Evolutionary conservation across 2,329 filamentous ascomycete genomes (phyloP).

Genomic region (Fusarium proliferatum): DNA sequence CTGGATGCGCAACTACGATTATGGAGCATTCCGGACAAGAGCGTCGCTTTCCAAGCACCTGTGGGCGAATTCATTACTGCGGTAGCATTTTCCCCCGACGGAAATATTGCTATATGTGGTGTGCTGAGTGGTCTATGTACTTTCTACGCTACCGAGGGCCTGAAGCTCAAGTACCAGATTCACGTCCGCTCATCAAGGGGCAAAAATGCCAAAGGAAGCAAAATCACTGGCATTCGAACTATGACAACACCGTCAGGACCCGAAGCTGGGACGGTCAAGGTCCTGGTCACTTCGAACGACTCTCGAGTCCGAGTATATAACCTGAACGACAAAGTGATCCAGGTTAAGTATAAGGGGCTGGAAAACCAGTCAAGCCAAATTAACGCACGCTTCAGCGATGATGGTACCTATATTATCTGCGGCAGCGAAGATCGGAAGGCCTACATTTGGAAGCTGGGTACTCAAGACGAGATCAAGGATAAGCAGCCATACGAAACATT

Average conservation of each 20-base stretch:
- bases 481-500: constrained; percentile 89
- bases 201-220: constrained; percentile 95
- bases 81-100: constrained; percentile 92
- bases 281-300: constrained; percentile 94
- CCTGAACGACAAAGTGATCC: constrained; percentile 83
- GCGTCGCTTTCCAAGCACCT: constrained; percentile 83
- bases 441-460: constrained; percentile 81
- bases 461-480: constrained; percentile 74
- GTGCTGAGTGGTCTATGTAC: constrained; percentile 86
- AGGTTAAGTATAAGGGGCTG: constrained; percentile 91
- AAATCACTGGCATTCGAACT: constrained; percentile 94
- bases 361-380: constrained; percentile 93
- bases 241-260: constrained; percentile 63
- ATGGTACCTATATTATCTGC: constrained; percentile 86
- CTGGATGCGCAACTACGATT: constrained; percentile 87
- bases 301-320: constrained; percentile 92
- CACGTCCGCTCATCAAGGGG: constrained; percentile 93
- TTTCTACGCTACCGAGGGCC: constrained; percentile 91
- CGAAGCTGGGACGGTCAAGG: constrained; percentile 75
- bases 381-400: constrained; percentile 87
- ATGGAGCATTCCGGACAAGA: constrained; percentile 97
- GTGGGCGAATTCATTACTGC: constrained; percentile 91
- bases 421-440: constrained; percentile 92
- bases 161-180: constrained; percentile 86
- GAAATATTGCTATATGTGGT: constrained; percentile 88